These are phyloP conservation scores for Dothideomycetes sp. DNA, from an alignment of 2,329 filamentous ascomycete genomes.

Conservation along the genomic window DNA sequence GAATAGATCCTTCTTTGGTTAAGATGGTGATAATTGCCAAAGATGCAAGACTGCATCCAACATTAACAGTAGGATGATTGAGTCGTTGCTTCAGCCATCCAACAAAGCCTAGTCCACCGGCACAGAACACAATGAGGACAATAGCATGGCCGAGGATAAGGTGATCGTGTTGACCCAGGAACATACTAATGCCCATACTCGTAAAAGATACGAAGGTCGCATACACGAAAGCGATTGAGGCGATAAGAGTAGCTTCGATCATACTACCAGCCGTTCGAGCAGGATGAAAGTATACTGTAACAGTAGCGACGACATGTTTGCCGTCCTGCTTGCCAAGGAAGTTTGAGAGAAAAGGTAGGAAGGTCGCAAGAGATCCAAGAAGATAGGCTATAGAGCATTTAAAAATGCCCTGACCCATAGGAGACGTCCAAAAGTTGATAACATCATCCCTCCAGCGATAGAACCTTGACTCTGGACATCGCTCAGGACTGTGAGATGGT, in stretches of 20 bases:
- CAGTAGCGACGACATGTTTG: slow-evolving; percentile 87
- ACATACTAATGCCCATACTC: slow-evolving; percentile 80
- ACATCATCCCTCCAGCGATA: slow-evolving; percentile 25
- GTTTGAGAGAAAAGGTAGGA: slow-evolving; percentile 61
- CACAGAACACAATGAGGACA: slow-evolving; percentile 74
- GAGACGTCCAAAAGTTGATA: slow-evolving; percentile 55
- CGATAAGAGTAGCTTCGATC: slow-evolving; percentile 73
- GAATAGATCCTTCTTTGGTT: slow-evolving; percentile 83
- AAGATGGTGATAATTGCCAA: slow-evolving; percentile 83
- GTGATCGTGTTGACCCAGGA: slow-evolving; percentile 61
- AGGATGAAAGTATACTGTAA: slow-evolving; percentile 92
- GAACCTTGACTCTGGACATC: slow-evolving; percentile 27
- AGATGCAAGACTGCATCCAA: slow-evolving; percentile 71
- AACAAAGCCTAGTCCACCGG: slow-evolving; percentile 76
- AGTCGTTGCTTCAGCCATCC: slow-evolving; percentile 37
- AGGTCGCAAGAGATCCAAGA: slow-evolving; percentile 76
- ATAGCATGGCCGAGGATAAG: slow-evolving; percentile 66
- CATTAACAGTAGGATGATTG: slow-evolving; percentile 32
- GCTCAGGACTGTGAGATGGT: background rate
- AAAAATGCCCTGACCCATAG: slow-evolving; percentile 68
- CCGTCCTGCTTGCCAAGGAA: slow-evolving; percentile 77
- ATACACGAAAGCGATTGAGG: slow-evolving; percentile 69
- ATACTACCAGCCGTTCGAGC: slow-evolving; percentile 80
- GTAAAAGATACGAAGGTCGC: slow-evolving; percentile 65
- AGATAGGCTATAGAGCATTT: slow-evolving; percentile 90